phyloP scores from a whole-genome alignment of 1,139 yeast genomes.

The Kodamaea derodonti region DNA sequence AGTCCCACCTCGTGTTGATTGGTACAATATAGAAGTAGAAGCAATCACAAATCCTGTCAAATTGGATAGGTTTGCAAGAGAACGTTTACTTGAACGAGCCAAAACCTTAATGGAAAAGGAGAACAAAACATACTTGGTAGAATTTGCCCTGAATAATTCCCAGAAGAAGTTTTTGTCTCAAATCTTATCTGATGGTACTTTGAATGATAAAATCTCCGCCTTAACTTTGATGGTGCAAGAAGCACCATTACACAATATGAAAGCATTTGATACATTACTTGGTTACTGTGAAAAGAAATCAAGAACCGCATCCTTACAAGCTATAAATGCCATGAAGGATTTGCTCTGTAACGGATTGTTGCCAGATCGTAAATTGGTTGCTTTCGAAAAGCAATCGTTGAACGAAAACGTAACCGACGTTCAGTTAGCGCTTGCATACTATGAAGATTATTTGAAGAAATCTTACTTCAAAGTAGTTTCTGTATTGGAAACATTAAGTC shows the following conservation, averaged over 20 bases:
- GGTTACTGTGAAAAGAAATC: constrained; percentile 86
- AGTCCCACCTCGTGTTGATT: constrained; percentile 65
- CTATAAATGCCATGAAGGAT: constrained; percentile 88
- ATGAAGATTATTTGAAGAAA: constrained; percentile 84
- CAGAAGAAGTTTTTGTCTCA: constrained; percentile 89
- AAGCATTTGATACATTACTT: constrained; percentile 75
- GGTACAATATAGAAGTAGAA: constrained; percentile 55
- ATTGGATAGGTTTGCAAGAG: constrained; percentile 47
- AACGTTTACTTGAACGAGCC: constrained; percentile 63
- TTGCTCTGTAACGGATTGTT: constrained; percentile 73
- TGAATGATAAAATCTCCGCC: constrained; percentile 93
- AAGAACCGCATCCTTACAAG: constrained; percentile 88
- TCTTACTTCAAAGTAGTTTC: constrained; percentile 67
- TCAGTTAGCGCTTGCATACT: constrained; percentile 72
- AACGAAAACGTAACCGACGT: constrained; percentile 42
- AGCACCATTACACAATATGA: constrained; percentile 86
- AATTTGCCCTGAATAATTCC: constrained; percentile 74
- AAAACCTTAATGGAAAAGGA: constrained; percentile 64
- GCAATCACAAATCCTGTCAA: constrained; percentile 42
- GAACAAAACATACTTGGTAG: constrained; percentile 67
- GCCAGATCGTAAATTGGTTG: constrained; percentile 77
- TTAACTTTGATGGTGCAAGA: constrained; percentile 89
- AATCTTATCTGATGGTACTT: constrained; percentile 87
- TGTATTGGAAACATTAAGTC: constrained; percentile 70
- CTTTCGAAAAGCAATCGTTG: constrained; percentile 77